Base-by-base conservation (phyloP, 129 eudicot genomes). In the Pulicaria dysenterica region DNA sequence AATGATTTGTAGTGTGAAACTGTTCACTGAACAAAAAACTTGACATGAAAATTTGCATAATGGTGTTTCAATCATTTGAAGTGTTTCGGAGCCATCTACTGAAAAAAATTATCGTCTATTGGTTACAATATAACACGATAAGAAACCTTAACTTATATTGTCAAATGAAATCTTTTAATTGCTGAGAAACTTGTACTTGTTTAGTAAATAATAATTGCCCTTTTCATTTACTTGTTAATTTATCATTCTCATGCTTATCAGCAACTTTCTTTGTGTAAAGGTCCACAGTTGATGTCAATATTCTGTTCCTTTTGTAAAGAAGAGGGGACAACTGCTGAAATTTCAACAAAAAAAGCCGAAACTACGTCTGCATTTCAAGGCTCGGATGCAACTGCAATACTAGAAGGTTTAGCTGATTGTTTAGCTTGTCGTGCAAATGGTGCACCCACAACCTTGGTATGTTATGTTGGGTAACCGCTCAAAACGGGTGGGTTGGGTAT, bases 391-490 rank as follows among this genome's bases (percentile, higher is more conserved):
- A 75, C 89, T 73, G 78, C 67, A 44, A 75, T 92, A 37, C 80
- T 92, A 5, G 83, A 82, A 37, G 85, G 92, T 53, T 77, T 92
- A 78, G 93, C 88, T n/a, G 91, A 87, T 45, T 93, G 98, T 73
- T 48, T 93, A 47, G 79, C 83, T 74, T 85, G 81, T 71, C 48
- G 4, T 69, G 89, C 85, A 42, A 80, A 73, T 69, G 78, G 82
- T 71, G 79, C 75, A 14, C 75, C 81, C 81, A 90, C 82, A 80
- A 80, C 67, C 48, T 61, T 69, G 84, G 84, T 80, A 80, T 19
- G 77, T 24, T 19, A 63, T 54, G 31, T 42, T 42, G 4, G 64
- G 16, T 58, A 58, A 12, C 44, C 34, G 37, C 48, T 36, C 50
- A 5, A 37, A 60, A 12, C 11, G 14, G 64, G 12, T 53, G 11